These are phyloP conservation scores for Cardamine chenopodiifolia DNA, from an alignment of 345 rosid species.

Conservation along the genomic window DNA sequence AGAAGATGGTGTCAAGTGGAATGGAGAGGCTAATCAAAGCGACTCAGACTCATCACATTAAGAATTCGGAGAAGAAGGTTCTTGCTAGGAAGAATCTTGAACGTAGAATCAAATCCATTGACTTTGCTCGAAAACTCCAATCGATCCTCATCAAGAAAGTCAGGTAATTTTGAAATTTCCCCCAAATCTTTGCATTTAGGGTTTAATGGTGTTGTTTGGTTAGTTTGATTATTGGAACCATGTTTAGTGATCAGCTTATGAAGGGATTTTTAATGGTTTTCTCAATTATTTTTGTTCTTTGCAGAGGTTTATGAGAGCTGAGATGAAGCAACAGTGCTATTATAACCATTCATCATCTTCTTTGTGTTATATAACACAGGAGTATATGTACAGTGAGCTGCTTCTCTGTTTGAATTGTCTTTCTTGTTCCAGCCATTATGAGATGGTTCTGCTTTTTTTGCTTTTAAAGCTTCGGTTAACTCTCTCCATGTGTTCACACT, in stretches of 20 bases:
- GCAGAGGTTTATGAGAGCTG: slow-evolving; percentile 44
- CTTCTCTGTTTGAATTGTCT: not conserved
- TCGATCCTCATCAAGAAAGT: slow-evolving; percentile 73
- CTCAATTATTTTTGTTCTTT: not conserved
- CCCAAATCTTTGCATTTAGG: not conserved
- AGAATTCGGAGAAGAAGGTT: slow-evolving; percentile 93
- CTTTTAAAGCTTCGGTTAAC: too few species aligned
- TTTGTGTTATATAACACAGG: slow-evolving; percentile 29
- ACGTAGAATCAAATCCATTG: slow-evolving; percentile 68
- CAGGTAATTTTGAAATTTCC: slow-evolving; percentile 45
- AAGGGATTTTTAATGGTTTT: slow-evolving; percentile 7
- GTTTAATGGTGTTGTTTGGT: slow-evolving; percentile 3
- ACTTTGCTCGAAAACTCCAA: slow-evolving; percentile 76
- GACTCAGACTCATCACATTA: slow-evolving; percentile 64
- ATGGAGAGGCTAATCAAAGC: slow-evolving; percentile 81
- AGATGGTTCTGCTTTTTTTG: too few species aligned
- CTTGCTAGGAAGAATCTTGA: slow-evolving; percentile 76
- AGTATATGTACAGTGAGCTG: too few species aligned
- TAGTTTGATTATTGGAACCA: not conserved
- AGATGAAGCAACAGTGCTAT: not conserved
- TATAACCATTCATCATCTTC: slow-evolving; percentile 21
- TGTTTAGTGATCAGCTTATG: too few species aligned
- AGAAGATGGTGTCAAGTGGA: slow-evolving; percentile 84
- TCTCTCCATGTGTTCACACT: too few species aligned
- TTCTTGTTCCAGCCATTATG: not conserved